Conservation (phyloP, 169 alveolate genomes). For the Eimeria maxima region DNA sequence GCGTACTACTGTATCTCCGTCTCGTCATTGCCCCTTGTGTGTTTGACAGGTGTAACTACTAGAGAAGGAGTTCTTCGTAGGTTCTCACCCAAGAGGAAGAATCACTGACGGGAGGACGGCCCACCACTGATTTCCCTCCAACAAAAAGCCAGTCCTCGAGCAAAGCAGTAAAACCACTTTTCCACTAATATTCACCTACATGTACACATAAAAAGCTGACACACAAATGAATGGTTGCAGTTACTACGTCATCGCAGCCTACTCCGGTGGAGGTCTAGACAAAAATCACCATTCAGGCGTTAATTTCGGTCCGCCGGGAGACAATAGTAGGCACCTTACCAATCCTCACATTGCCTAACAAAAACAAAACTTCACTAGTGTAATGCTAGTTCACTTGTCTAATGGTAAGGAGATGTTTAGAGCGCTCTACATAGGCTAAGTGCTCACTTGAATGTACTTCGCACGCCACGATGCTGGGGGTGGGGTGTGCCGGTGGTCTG, state of each 20-base stretch:
- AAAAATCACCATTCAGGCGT: no score
- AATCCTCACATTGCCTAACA: no score
- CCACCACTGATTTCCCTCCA: background rate
- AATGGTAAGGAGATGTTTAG: background rate
- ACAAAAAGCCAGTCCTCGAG: background rate
- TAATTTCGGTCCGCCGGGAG: no score
- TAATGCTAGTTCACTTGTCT: no score
- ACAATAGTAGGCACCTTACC: no score
- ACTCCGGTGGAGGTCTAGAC: no score
- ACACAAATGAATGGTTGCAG: no score
- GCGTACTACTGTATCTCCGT: background rate
- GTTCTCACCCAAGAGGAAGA: background rate
- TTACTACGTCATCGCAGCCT: no score
- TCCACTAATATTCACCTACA: background rate
- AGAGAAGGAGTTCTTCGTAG: background rate
- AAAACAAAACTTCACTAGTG: no score
- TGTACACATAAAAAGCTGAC: no score
- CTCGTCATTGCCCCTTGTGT: background rate
- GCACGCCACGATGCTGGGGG: background rate
- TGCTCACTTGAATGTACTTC: background rate
- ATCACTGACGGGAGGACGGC: no score
- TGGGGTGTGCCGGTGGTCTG: slow-evolving; percentile 31
- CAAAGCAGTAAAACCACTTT: background rate
- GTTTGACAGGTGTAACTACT: background rate
- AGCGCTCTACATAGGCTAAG: background rate